Conservation (phyloP, 176 grass and related monocot species). For the Olyra latifolia region DNA sequence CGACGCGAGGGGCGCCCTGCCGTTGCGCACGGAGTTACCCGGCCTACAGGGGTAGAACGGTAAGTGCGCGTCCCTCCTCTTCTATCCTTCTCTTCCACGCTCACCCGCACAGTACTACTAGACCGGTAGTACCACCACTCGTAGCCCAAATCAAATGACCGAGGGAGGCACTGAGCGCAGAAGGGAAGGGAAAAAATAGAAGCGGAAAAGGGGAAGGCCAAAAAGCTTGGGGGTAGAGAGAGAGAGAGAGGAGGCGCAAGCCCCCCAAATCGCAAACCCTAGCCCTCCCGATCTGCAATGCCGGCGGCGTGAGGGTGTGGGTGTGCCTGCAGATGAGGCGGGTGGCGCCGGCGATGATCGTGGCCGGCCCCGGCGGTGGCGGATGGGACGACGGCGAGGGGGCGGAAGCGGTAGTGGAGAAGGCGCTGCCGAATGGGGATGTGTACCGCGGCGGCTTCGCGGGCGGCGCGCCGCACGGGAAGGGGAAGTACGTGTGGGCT, state of each 20-base stretch:
- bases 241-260: neutral
- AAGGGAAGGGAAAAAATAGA: conserved; percentile 17
- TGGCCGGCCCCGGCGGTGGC: conserved; percentile 22
- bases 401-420: conserved; percentile 56
- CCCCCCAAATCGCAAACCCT: conserved; percentile 51
- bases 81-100: conserved; percentile 24
- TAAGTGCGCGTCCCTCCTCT: conserved; percentile 24
- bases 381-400: neutral
- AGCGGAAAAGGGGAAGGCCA: neutral
- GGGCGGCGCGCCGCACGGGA: conserved; percentile 60
- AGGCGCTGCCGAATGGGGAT: conserved; percentile 75
- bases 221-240: conserved; percentile 8
- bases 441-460: conserved; percentile 66
- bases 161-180: neutral
- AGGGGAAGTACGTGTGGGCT: conserved; percentile 85
- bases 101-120: conserved; percentile 7
- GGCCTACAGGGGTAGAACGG: conserved; percentile 15
- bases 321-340: conserved; percentile 44
- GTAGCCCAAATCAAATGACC: conserved; percentile 46
- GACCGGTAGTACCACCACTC: conserved; percentile 22
- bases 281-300: conserved; percentile 51
- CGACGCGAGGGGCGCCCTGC: neutral
- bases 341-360: conserved; percentile 60
- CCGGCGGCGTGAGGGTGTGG: conserved; percentile 14
- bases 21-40: conserved; percentile 12